phyloP scores from a whole-genome alignment of 495 filamentous ascomycete species.

The Hypoxylon fuscum region DNA sequence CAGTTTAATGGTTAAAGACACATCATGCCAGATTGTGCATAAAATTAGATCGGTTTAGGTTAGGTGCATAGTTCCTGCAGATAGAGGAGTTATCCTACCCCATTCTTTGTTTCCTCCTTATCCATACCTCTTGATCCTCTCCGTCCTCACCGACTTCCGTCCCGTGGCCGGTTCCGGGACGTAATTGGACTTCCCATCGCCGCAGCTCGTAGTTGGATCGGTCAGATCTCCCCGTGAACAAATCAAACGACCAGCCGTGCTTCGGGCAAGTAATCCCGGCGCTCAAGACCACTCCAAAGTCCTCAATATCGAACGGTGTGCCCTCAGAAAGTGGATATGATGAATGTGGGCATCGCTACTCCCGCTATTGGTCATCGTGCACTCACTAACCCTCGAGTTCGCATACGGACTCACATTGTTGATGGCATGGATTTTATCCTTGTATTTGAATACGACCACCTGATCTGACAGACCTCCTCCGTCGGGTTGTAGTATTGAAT shows the following conservation, averaged over 20 bases:
- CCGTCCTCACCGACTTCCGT: constrained; percentile 13
- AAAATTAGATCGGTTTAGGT: not conserved
- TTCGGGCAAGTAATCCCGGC: constrained; percentile 67
- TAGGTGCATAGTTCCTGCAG: not conserved
- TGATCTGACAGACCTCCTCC: constrained; percentile 61
- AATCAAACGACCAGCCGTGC: constrained; percentile 69
- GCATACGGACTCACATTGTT: constrained; percentile 61
- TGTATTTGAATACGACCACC: constrained; percentile 66
- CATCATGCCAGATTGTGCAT: not conserved
- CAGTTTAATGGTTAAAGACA: not conserved
- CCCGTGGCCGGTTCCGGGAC: constrained; percentile 40
- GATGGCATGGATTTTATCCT: constrained; percentile 66
- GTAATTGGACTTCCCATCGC: constrained; percentile 67
- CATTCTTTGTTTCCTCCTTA: constrained; percentile 56
- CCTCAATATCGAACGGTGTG: constrained; percentile 68
- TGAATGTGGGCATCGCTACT: constrained; percentile 68
- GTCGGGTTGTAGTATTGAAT: constrained; percentile 31
- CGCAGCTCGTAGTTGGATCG: constrained; percentile 66
- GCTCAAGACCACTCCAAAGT: constrained; percentile 63
- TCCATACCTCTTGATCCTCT: constrained; percentile 65
- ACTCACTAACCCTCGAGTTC: constrained; percentile 5
- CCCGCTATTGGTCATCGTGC: constrained; percentile 27
- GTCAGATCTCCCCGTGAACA: constrained; percentile 64
- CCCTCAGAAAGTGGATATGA: constrained; percentile 65
- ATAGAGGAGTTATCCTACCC: constrained; percentile 39